phyloP scores from a whole-genome alignment of 2,329 filamentous ascomycete species.

The Myriosclerotinia curreyana region DNA sequence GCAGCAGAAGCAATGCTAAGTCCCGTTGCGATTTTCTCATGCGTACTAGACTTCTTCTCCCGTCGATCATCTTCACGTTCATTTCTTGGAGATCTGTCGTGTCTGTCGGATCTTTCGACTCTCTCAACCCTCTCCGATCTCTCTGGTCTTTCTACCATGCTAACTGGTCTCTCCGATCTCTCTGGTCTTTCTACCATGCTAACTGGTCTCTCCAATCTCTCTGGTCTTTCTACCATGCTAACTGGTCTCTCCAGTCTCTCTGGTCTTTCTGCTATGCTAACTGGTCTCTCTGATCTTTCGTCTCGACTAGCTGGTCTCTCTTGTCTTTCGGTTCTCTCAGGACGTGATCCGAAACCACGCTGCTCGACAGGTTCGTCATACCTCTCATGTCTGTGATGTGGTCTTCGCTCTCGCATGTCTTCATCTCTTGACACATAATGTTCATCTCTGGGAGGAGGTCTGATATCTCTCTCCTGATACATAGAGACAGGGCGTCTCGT shows the following conservation, averaged over 20 bases:
- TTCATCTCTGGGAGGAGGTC: conserved; percentile 33
- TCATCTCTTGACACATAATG: conserved; percentile 38
- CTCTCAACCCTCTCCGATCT: conserved; percentile 25
- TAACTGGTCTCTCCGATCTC: conserved; percentile 2
- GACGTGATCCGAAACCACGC: conserved; percentile 29
- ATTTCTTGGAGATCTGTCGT: conserved; percentile 21
- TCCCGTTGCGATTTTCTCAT: conserved; percentile 37
- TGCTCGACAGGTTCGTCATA: conserved; percentile 36
- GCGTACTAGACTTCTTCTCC: conserved; percentile 29
- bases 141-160: conserved; percentile 10
- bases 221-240: conserved; percentile 14
- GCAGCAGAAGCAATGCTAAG: conserved; percentile 39
- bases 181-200: conserved; percentile 24
- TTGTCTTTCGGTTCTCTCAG: conserved; percentile 25
- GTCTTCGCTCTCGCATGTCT: conserved; percentile 25
- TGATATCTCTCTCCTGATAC: conserved; percentile 34
- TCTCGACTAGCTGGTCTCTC: conserved; percentile 10
- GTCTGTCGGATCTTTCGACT: conserved; percentile 27
- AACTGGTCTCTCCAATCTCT: too few relatives aligned
- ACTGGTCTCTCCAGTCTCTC: conserved; percentile 23
- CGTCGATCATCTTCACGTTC: conserved; percentile 22
- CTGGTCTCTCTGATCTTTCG: conserved; percentile 15
- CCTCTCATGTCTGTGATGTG: conserved; percentile 32
- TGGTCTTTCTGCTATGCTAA: conserved; percentile 3
- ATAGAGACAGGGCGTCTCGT: conserved; percentile 31